A percentile compares a stretch with the other conserved stretches of the same genome.
phyloP scores from a whole-genome alignment of 108 stramenopile genomes.

The Fragilaria crotonensis region DNA sequence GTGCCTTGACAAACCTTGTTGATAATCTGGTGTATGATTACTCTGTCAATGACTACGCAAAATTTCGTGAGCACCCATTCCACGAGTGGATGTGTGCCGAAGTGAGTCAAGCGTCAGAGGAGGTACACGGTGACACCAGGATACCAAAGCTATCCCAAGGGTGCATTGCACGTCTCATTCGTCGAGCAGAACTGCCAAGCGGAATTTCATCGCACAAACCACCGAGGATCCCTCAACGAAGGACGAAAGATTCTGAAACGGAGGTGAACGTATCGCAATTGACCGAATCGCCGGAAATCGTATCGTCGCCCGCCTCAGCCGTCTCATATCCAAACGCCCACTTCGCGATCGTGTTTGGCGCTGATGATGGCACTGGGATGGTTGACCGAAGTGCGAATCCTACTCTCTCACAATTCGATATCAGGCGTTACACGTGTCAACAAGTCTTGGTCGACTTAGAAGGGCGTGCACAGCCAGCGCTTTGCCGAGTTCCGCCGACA shows the following conservation, averaged over 20 bases:
- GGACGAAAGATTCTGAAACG: not conserved
- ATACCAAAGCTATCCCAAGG: conserved; percentile 37
- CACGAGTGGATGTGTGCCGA: conserved; percentile 77
- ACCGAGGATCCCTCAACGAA: conserved; percentile 1
- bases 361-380: conserved; percentile 19
- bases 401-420: conserved; percentile 19
- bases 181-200: conserved; percentile 59
- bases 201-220: conserved; percentile 73
- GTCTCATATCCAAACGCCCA: conserved; percentile 35
- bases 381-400: conserved; percentile 26
- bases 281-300: not conserved
- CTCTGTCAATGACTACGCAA: conserved; percentile 37
- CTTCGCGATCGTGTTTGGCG: conserved; percentile 68
- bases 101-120: conserved; percentile 21
- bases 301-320: not conserved
- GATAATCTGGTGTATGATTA: conserved; percentile 67
- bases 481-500: conserved; percentile 42
- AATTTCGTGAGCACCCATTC: conserved; percentile 68
- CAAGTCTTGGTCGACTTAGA: conserved; percentile 17
- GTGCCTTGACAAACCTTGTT: conserved; percentile 19
- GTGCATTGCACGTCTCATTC: conserved; percentile 50
- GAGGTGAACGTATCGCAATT: not conserved
- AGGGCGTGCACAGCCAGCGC: conserved; percentile 5
- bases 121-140: conserved; percentile 7
- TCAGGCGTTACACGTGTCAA: conserved; percentile 52